Conservation (phyloP, 352 stramenopile genomes). For the Pythium myriotylum region DNA sequence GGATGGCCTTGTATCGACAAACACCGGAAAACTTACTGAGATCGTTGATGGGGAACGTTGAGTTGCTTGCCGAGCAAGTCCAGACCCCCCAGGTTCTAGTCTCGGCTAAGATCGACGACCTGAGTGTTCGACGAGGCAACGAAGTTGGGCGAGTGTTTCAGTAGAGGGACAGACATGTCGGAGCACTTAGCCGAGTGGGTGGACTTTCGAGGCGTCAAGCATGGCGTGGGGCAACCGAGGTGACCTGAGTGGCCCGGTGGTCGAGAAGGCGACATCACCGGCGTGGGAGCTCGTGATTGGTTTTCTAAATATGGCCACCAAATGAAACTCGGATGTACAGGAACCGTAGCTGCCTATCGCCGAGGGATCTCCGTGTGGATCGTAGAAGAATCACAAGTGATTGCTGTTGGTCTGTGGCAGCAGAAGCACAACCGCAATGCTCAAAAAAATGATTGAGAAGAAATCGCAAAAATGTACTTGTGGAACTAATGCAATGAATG, state of each 20-base stretch:
- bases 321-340: too few relatives aligned
- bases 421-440: too few relatives aligned
- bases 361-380: too few relatives aligned
- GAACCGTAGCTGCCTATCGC: too few relatives aligned
- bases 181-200: not conserved
- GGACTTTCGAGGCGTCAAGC: not conserved
- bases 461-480: too few relatives aligned
- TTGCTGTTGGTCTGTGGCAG: too few relatives aligned
- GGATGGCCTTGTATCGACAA: too few relatives aligned
- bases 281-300: not conserved
- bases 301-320: not conserved
- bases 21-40: too few relatives aligned
- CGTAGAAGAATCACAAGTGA: too few relatives aligned
- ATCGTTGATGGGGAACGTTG: constrained; percentile 32
- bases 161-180: not conserved
- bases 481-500: too few relatives aligned
- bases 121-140: constrained; percentile 34
- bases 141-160: constrained; percentile 42
- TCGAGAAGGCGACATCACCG: not conserved
- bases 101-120: constrained; percentile 38
- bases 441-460: too few relatives aligned
- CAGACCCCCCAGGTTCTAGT: constrained; percentile 42
- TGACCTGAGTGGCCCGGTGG: not conserved
- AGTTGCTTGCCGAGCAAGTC: constrained; percentile 39
- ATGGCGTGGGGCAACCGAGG: constrained; percentile 15